A percentile compares a stretch with the other conserved stretches of the same genome.
Evolutionary conservation across 257 asterid species (phyloP).

Genomic region (Gardenia jasminoides): DNA sequence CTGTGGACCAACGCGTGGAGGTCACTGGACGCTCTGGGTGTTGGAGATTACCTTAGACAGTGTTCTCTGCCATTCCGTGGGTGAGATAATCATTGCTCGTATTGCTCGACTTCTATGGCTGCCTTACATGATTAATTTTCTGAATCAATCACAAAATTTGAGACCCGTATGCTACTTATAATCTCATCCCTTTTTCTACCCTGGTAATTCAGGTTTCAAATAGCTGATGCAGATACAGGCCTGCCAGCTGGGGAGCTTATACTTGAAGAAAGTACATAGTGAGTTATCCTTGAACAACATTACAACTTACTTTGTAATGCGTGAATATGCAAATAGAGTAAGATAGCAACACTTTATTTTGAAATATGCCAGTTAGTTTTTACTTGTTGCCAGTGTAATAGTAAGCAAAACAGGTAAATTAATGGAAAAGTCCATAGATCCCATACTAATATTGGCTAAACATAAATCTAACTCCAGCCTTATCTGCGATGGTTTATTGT

Average conservation of each 20-base stretch:
- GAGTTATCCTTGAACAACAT: conserved; percentile 13
- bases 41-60: conserved; percentile 54
- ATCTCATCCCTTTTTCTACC: neutral
- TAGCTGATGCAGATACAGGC: conserved; percentile 41
- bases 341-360: neutral
- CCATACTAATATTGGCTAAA: neutral
- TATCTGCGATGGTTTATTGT: neutral
- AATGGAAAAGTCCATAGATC: neutral
- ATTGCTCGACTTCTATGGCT: neutral
- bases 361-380: neutral
- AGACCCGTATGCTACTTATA: neutral
- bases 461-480: neutral
- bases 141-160: neutral
- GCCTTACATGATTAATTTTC: neutral
- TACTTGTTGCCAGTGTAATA: too few relatives aligned
- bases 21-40: conserved; percentile 71
- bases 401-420: neutral
- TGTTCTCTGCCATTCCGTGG: conserved; percentile 44
- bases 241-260: conserved; percentile 21
- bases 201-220: conserved; percentile 24
- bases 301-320: neutral
- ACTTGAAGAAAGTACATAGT: conserved; percentile 27
- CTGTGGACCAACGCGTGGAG: conserved; percentile 80
- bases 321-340: neutral
- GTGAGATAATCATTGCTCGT: conserved; percentile 22